Evolutionary conservation across 148 eudicot genomes (phyloP), one percentile per base, ranked within the genome.

Genomic region (Vaccinium corymbosum): DNA sequence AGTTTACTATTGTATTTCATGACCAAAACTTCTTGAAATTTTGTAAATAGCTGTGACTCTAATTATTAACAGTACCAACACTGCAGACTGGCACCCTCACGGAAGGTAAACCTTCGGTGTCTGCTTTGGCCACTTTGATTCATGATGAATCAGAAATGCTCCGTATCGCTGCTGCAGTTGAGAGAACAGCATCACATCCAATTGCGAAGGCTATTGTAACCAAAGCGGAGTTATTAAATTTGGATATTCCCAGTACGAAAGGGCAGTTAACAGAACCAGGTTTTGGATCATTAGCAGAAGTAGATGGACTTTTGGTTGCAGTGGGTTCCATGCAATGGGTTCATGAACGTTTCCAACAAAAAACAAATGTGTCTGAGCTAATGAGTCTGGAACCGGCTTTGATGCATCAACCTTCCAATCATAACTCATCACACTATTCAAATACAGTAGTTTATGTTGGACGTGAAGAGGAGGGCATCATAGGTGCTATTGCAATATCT

Each of bases 51-150:
- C n/a, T 20, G 9, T 7, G 48, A 61, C 38, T 85, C 46, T 12
- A 25, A 27, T 56, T 17, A 48, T 55, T 64, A 68, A 64, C n/a
- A 38, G 15, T 72, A 27, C 52, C 52, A 71, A 73, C 51, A 66
- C 49, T 87, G 85, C 86, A 96, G 99, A 96, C 99, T 78, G 99
- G 99, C 87, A 96, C 99, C 81, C 93, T 96, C 53, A 96, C 99
- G 49, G 98, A 93, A 88, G 99, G 99, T 81, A 94, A 89, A 89
- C 99, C 99, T 81, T 86, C 92, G 80, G 97, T 94, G 25, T 90
- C 97, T 85, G 92, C 89, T 68, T 87, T 96, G 85, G 89, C 92
- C 83, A 90, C 98, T 64, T 80, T 86, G 71, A 55, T 74, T 79
- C 89, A 91, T 74, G 87, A 84, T 56, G 90, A 85, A 83, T 88